Evolutionary conservation across 257 asterid species (phyloP).

Genomic region (Knoxia roxburghii): DNA sequence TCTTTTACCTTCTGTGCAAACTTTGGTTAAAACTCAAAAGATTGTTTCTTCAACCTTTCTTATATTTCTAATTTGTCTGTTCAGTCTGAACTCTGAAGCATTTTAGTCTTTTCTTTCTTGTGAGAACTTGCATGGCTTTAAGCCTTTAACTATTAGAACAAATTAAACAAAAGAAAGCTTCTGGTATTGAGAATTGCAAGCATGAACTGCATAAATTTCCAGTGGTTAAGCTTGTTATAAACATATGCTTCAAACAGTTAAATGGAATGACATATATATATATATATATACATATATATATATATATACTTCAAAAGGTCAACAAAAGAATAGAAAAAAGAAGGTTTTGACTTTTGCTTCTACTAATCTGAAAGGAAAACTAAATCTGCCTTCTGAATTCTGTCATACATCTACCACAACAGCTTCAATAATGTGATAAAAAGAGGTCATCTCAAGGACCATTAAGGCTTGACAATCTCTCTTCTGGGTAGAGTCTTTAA

Average conservation of each 20-base stretch:
- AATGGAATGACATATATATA: not conserved
- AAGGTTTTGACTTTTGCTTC: not conserved
- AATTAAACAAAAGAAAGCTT: too few species aligned
- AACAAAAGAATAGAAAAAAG: too few species aligned
- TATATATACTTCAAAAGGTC: too few species aligned
- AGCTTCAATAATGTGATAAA: not conserved
- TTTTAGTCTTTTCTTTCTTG: too few species aligned
- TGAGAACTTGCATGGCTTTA: too few species aligned
- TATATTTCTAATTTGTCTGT: not conserved
- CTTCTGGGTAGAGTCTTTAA: not conserved
- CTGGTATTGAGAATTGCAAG: too few species aligned
- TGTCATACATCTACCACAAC: not conserved
- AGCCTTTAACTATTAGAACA: too few species aligned
- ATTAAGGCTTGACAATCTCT: not conserved
- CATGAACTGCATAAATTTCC: too few species aligned
- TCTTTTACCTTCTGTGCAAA: not conserved
- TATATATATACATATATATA: too few species aligned
- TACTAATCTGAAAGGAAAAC: not conserved
- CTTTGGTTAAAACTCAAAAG: conserved; percentile 2
- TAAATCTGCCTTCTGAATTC: not conserved
- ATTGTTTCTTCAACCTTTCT: not conserved
- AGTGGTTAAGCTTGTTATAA: too few species aligned
- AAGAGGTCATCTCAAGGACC: not conserved
- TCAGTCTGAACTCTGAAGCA: not conserved
- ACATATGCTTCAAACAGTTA: too few species aligned